Conservation (phyloP, 257 asterid species). For the Solanum habrochaites region DNA sequence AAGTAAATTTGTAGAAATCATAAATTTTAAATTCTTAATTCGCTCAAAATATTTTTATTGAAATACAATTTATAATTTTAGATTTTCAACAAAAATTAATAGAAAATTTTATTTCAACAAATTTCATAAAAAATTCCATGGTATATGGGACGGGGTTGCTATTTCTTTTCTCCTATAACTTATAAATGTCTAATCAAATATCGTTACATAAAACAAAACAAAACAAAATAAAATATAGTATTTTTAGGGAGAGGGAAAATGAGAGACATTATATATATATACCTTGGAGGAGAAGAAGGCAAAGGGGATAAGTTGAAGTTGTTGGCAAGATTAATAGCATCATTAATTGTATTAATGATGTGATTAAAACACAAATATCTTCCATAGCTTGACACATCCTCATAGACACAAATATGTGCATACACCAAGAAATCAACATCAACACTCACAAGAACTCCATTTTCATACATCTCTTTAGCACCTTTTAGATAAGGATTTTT, state of each 20-base stretch:
- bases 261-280: neutral
- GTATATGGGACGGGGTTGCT: no score
- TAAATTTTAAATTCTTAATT: no score
- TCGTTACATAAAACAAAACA: no score
- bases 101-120: no score
- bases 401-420: slow-evolving; percentile 72
- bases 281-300: slow-evolving; percentile 4
- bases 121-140: no score
- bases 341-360: slow-evolving; percentile 33
- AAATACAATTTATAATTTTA: no score
- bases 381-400: slow-evolving; percentile 63
- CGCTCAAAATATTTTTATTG: no score
- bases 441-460: slow-evolving; percentile 71
- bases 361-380: slow-evolving; percentile 70
- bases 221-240: no score
- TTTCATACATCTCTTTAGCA: slow-evolving; percentile 72
- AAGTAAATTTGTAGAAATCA: no score
- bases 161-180: neutral
- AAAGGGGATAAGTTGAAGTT: slow-evolving; percentile 19
- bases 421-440: slow-evolving; percentile 61
- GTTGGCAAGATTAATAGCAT: slow-evolving; percentile 43
- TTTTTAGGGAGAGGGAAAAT: neutral
- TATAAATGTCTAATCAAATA: neutral
- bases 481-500: slow-evolving; percentile 75
- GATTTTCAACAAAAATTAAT: no score